Conservation (phyloP, 139 green algal genomes). For the Tetradesmus lagerheimii region DNA sequence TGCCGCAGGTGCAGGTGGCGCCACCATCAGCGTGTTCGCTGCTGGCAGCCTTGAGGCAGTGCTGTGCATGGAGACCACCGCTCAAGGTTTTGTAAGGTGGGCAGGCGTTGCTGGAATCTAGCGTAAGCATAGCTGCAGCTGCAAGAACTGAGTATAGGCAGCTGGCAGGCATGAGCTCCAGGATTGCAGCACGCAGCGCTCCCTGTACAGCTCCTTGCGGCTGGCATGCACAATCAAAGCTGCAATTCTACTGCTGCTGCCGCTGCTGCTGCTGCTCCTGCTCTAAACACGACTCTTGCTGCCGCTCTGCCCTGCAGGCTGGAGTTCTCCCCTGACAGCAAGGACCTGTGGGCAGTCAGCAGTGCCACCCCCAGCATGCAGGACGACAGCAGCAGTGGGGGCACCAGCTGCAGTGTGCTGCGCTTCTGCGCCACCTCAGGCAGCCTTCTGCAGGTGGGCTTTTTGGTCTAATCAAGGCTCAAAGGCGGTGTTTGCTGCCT, state of each 20-base stretch:
- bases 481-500: neutral
- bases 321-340: slow-evolving; percentile 37
- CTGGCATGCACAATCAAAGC: neutral
- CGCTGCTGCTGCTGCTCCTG: neutral
- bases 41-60: neutral
- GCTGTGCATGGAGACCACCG: slow-evolving; percentile 11
- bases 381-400: slow-evolving; percentile 23
- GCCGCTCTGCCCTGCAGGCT: neutral
- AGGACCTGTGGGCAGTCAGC: slow-evolving; percentile 50
- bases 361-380: neutral
- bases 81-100: slow-evolving; percentile 2
- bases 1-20: neutral
- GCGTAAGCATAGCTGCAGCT: neutral
- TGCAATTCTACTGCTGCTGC: neutral
- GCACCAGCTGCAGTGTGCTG: slow-evolving; percentile 42
- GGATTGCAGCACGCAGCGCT: too few species aligned
- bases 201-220: neutral
- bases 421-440: slow-evolving; percentile 32
- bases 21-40: neutral
- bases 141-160: neutral
- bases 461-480: too few species aligned
- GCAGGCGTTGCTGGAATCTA: neutral
- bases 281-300: neutral
- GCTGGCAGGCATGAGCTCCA: too few species aligned
- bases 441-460: slow-evolving; percentile 13